phyloP scores from a whole-genome alignment of 208 protist species.

The Trypanosoma cruzi region DNA sequence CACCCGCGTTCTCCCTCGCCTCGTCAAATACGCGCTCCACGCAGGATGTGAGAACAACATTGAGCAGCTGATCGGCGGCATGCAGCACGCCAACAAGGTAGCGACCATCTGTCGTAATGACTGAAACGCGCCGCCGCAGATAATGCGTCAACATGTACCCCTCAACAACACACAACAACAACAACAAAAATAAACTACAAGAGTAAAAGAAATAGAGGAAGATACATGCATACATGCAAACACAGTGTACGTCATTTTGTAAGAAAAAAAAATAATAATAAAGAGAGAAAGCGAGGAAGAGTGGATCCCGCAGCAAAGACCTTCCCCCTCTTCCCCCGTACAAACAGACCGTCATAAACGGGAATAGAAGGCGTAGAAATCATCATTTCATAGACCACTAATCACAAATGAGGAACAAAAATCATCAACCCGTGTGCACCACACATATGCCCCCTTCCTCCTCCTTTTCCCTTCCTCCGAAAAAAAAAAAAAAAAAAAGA shows the following conservation, averaged over 20 bases:
- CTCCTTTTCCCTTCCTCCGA: not conserved
- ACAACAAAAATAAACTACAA: not conserved
- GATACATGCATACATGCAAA: not conserved
- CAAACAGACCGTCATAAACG: no score
- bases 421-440: not conserved
- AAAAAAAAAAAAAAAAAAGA: not conserved
- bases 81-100: constrained; percentile 81
- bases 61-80: constrained; percentile 80
- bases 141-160: constrained; percentile 61
- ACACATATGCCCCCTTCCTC: not conserved
- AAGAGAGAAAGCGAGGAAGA: not conserved
- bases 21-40: constrained; percentile 65
- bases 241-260: not conserved
- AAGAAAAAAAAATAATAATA: not conserved
- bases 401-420: no score
- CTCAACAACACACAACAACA: not conserved
- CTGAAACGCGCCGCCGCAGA: constrained; percentile 73
- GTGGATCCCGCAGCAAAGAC: no score
- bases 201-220: not conserved
- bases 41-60: constrained; percentile 73
- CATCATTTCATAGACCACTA: no score
- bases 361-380: no score
- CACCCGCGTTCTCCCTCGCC: constrained; percentile 11
- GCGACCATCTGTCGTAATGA: constrained; percentile 79
- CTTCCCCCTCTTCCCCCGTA: no score